Percentiles rank a stretch among this genome's conserved stretches.
phyloP scores from a whole-genome alignment of 257 asterid genomes.

The Capsicum baccatum region DNA sequence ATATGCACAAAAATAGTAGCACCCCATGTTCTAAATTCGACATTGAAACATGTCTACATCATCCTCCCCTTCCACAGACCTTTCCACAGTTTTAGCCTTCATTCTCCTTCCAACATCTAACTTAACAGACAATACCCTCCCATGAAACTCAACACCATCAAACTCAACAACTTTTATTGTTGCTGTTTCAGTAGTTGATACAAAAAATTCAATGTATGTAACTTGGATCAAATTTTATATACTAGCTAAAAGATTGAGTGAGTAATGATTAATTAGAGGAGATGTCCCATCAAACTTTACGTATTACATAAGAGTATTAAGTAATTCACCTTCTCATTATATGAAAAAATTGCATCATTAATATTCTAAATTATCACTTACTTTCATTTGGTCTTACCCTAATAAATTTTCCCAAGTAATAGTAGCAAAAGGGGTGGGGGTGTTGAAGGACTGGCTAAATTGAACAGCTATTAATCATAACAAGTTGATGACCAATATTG shows the following conservation, averaged over 20 bases:
- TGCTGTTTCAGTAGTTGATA: too few species aligned
- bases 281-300: neutral
- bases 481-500: conserved; percentile 57
- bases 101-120: too few species aligned
- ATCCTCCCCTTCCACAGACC: too few species aligned
- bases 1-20: neutral
- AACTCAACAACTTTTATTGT: too few species aligned
- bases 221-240: neutral
- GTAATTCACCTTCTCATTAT: neutral
- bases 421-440: neutral
- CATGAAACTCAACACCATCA: too few species aligned
- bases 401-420: neutral
- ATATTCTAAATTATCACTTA: neutral
- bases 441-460: neutral
- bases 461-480: conserved; percentile 72
- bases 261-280: neutral
- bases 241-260: neutral
- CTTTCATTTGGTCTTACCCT: neutral
- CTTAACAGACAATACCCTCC: too few species aligned
- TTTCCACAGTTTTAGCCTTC: too few species aligned
- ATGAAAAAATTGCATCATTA: neutral
- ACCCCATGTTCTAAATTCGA: neutral
- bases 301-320: neutral
- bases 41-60: too few species aligned
- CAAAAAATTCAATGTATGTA: neutral